Evolutionary conservation across 805 yeast species (phyloP).

Genomic region (Novakomyces olei): DNA sequence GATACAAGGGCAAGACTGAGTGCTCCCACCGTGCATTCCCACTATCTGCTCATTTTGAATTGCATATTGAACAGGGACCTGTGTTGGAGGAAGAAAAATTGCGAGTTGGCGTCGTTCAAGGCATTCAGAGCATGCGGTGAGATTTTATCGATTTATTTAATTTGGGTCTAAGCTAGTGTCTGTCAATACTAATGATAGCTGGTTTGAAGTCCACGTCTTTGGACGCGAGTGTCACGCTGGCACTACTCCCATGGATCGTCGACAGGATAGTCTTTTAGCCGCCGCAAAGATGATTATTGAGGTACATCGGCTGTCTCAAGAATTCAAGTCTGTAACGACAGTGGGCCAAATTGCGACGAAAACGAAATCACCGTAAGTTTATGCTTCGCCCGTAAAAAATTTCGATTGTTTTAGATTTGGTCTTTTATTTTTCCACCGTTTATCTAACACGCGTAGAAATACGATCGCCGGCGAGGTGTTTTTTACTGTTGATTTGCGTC

Average conservation of each 20-base stretch:
- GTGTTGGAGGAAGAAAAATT: constrained; percentile 33
- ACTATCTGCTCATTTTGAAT: constrained; percentile 46
- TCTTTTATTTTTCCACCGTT: too few relatives aligned
- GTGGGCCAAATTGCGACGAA: background rate
- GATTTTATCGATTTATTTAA: too few relatives aligned
- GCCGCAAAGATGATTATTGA: constrained; percentile 34
- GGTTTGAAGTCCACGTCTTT: constrained; percentile 34
- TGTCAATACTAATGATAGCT: too few relatives aligned
- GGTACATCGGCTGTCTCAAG: constrained; percentile 33
- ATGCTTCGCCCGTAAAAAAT: too few relatives aligned
- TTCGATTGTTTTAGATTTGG: too few relatives aligned
- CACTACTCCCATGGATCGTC: constrained; percentile 39
- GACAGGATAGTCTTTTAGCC: constrained; percentile 40
- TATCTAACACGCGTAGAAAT: too few relatives aligned
- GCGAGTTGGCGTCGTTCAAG: constrained; percentile 41
- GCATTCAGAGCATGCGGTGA: constrained; percentile 48
- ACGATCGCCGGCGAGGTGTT: constrained; percentile 34
- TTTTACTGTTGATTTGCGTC: constrained; percentile 42
- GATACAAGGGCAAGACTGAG: constrained; percentile 32
- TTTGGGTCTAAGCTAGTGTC: too few relatives aligned
- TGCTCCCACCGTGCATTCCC: constrained; percentile 31
- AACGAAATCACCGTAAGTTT: background rate
- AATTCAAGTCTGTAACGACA: constrained; percentile 5
- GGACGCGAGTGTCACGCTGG: constrained; percentile 59
- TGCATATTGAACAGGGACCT: constrained; percentile 64